Evolutionary conservation across 2,329 filamentous ascomycete genomes (phyloP).

Genomic region (Beauveria scarabaeidicola): DNA sequence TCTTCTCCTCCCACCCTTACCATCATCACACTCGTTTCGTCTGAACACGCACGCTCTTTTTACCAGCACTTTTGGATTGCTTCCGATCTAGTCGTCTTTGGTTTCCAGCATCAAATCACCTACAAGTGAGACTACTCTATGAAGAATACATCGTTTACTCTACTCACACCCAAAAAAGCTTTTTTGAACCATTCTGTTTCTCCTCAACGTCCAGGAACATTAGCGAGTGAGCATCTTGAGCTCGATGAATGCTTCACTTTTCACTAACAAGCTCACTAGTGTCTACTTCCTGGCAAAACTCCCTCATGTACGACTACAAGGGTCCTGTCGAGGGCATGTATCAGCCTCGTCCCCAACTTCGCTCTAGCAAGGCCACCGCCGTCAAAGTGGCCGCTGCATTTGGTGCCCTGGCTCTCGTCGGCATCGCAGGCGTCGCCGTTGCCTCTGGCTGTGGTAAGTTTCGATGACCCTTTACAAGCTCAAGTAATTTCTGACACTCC

Average conservation of each 20-base stretch:
- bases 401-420: constrained; percentile 3
- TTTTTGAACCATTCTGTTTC: background rate
- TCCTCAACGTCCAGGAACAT: background rate
- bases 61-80: constrained; percentile 1
- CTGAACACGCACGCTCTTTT: background rate
- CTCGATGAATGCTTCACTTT: background rate
- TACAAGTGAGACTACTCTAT: background rate
- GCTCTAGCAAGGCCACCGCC: background rate
- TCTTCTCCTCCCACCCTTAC: background rate
- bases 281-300: background rate
- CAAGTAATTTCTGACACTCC: background rate
- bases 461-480: background rate
- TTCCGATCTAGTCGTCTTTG: background rate
- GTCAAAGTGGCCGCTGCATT: background rate
- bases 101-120: background rate
- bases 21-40: constrained; percentile 6
- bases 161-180: background rate
- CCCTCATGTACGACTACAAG: background rate
- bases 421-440: background rate
- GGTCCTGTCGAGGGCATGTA: background rate
- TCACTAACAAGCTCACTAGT: background rate
- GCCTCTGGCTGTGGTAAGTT: constrained; percentile 5
- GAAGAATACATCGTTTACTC: no score
- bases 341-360: background rate
- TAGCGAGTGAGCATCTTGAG: background rate